These are phyloP conservation scores for Aspergillus saccharolyticus DNA, from an alignment of 495 filamentous ascomycete genomes.

Conservation along the genomic window DNA sequence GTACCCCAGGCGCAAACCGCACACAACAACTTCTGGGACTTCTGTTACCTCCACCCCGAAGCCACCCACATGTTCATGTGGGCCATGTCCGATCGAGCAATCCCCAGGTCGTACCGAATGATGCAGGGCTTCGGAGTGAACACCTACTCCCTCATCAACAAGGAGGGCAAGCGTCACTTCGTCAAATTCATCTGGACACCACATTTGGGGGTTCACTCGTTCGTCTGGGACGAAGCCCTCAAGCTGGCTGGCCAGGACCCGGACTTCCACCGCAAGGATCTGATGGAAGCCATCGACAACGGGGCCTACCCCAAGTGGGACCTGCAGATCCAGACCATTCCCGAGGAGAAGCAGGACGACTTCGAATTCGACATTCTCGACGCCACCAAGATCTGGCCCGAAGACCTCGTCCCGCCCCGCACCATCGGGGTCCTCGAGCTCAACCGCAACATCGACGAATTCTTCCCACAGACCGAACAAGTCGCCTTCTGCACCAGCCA, in stretches of 20 bases:
- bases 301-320: constrained; percentile 52
- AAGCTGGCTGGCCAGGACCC: constrained; percentile 53
- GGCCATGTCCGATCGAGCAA: constrained; percentile 70
- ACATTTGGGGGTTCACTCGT: constrained; percentile 64
- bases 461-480: constrained; percentile 66
- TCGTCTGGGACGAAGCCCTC: constrained; percentile 64
- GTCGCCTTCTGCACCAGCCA: constrained; percentile 73
- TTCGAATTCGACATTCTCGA: constrained; percentile 81
- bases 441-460: constrained; percentile 71
- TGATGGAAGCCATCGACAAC: constrained; percentile 64
- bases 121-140: constrained; percentile 82
- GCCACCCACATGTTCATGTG: constrained; percentile 76
- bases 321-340: constrained; percentile 65
- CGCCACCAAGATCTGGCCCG: constrained; percentile 75
- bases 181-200: constrained; percentile 73
- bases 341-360: constrained; percentile 60
- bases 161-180: constrained; percentile 57
- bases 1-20: constrained; percentile 47
- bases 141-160: constrained; percentile 63
- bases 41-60: constrained; percentile 53
- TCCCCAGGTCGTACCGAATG: constrained; percentile 68
- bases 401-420: constrained; percentile 63
- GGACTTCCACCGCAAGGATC: constrained; percentile 70
- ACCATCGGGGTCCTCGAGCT: constrained; percentile 71
- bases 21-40: constrained; percentile 41